These are phyloP conservation scores for Lactarius akahatsu DNA, from an alignment of 768 basidiomycete species.

Conservation along the genomic window DNA sequence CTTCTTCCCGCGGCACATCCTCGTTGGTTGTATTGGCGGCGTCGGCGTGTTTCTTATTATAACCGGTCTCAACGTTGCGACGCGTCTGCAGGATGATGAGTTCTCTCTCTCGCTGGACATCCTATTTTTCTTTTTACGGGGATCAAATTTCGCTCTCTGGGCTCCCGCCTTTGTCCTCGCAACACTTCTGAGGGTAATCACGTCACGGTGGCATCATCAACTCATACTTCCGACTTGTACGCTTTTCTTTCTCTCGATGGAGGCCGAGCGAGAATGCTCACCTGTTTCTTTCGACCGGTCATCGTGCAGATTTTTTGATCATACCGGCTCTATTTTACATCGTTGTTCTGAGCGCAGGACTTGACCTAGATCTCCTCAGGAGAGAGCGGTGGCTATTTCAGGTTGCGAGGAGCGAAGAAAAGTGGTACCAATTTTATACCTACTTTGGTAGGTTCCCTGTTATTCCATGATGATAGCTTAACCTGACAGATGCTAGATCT, in stretches of 20 bases:
- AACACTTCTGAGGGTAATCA: slow-evolving; percentile 74
- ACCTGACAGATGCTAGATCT: slow-evolving; percentile 48
- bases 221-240: slow-evolving; percentile 86
- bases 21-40: slow-evolving; percentile 97
- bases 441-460: slow-evolving; percentile 59
- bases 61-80: slow-evolving; percentile 86
- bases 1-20: slow-evolving; percentile 95
- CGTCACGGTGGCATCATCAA: slow-evolving; percentile 78
- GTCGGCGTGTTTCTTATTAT: slow-evolving; percentile 90
- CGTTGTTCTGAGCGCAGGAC: slow-evolving; percentile 59
- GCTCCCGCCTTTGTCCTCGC: slow-evolving; percentile 75
- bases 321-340: slow-evolving; percentile 87
- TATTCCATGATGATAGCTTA: background rate
- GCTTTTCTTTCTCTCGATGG: slow-evolving; percentile 37
- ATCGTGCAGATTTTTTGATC: slow-evolving; percentile 63
- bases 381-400: slow-evolving; percentile 85
- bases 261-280: background rate
- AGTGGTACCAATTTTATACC: slow-evolving; percentile 86
- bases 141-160: slow-evolving; percentile 73
- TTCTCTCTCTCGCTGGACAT: slow-evolving; percentile 66
- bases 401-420: slow-evolving; percentile 46
- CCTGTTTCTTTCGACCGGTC: background rate
- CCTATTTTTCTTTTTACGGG: slow-evolving; percentile 64
- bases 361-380: slow-evolving; percentile 62
- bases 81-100: slow-evolving; percentile 76